Percentiles rank a stretch among this genome's conserved stretches.
Evolutionary conservation across 2,329 filamentous ascomycete species (phyloP).

Genomic region (Fusarium tricinctum): DNA sequence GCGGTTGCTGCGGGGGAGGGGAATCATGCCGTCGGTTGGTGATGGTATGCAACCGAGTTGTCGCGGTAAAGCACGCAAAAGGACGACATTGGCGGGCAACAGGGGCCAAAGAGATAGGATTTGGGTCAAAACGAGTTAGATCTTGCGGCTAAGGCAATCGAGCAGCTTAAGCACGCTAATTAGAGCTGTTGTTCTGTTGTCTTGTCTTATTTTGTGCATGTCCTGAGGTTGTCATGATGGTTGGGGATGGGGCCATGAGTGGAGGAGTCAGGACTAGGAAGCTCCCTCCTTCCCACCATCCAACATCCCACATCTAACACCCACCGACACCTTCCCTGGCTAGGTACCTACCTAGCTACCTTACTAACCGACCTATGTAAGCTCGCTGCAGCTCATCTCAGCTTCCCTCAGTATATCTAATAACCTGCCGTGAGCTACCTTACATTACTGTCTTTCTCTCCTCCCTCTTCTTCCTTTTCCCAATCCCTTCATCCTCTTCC

Average conservation of each 20-base stretch:
- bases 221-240: conserved; percentile 39
- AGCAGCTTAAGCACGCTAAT: conserved; percentile 1
- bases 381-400: conserved; percentile 26
- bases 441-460: conserved; percentile 9
- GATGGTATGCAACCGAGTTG: conserved; percentile 7
- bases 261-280: conserved; percentile 18
- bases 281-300: conserved; percentile 28
- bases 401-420: conserved; percentile 7
- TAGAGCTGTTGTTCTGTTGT: conserved; percentile 19
- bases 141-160: conserved; percentile 3
- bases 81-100: conserved; percentile 30
- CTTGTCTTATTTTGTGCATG: conserved; percentile 6
- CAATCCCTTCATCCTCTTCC: conserved; percentile 1
- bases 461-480: conserved; percentile 13
- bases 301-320: neutral
- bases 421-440: neutral
- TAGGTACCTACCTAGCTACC: neutral
- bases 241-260: conserved; percentile 14
- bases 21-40: conserved; percentile 34
- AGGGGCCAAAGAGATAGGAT: conserved; percentile 19
- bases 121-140: conserved; percentile 18
- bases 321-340: too few species aligned
- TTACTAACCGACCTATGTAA: conserved; percentile 19
- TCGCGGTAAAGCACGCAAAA: conserved; percentile 14
- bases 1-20: conserved; percentile 36